Base-by-base conservation (phyloP, 805 yeast species). In the Nakazawaea ernobii region DNA sequence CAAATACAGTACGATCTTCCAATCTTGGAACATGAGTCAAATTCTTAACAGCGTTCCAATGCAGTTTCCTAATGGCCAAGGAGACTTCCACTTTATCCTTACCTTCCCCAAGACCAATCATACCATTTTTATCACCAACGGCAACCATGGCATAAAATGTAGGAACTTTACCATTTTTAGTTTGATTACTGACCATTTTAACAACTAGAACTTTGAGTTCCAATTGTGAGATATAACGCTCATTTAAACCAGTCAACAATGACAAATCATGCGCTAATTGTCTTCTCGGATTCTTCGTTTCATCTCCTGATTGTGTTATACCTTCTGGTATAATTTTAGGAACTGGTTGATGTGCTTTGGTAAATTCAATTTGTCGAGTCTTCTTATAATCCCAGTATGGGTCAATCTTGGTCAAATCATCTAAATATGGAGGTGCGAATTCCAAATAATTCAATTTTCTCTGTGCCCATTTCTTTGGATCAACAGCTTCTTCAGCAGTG, bases 41-140 rank as follows among this genome's bases (percentile, higher is more conserved):
- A 64, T 89, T 88, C 66, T 89, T 87, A 46, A 91, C 85, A 1
- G 98, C 97, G 59, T 86, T 84, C 95, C 96, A 87, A 65, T 84
- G 89, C 5, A 98, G 96, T 62, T 88, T 86, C 36, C 77, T 69
- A 32, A 84, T 75, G 2, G 98, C 96, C 46, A 77, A 75, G 44
- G 84, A 70, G 69, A 84, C 77, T 50, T 84, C 88, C 48, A 79
- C 82, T 55, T 89, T 74, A 52, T 94, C 92, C 61, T 87, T 88
- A 52, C 98, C 99, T 65, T 90, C 95, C 43, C 98, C 99, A 42
- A 91, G 71, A 33, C 98, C 98, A 50, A 94, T 74, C 84, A 89
- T 86, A 53, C 99, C 99, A 54, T 87, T 86, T 47, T 82, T 77
- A 66, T 94, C 96, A 42, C 99, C 99, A 13, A 86, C 97, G 33